phyloP scores from a whole-genome alignment of 441 rosid species.

The Pelargonium cotyledonis region DNA sequence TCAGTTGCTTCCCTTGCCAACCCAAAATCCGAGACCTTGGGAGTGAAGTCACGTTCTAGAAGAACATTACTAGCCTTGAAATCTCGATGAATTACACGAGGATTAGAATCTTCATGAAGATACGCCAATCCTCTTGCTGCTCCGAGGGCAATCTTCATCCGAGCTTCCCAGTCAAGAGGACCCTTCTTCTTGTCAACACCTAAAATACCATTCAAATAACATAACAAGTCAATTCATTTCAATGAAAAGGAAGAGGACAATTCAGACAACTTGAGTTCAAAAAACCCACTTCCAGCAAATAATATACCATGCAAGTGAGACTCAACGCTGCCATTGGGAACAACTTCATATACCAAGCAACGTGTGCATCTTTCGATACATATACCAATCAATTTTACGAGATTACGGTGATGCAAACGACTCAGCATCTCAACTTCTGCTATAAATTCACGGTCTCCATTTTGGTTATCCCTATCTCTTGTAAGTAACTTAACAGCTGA shows the following conservation, averaged over 20 bases:
- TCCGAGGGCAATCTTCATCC: slow-evolving; percentile 87
- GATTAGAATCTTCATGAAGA: slow-evolving; percentile 93
- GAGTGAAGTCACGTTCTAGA: slow-evolving; percentile 79
- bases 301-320: slow-evolving; percentile 82
- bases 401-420: slow-evolving; percentile 89
- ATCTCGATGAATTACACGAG: slow-evolving; percentile 89
- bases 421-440: slow-evolving; percentile 98
- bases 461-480: slow-evolving; percentile 77
- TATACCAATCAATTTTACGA: slow-evolving; percentile 86
- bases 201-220: slow-evolving; percentile 17
- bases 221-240: background rate
- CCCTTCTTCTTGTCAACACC: slow-evolving; percentile 65
- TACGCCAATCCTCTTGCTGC: slow-evolving; percentile 88
- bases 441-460: slow-evolving; percentile 82
- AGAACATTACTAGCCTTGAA: slow-evolving; percentile 91
- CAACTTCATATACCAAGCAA: slow-evolving; percentile 83
- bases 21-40: slow-evolving; percentile 93
- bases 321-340: slow-evolving; percentile 93
- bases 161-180: slow-evolving; percentile 76
- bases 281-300: background rate
- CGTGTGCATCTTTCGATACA: slow-evolving; percentile 78
- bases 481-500: slow-evolving; percentile 74
- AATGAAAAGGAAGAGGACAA: too few relatives aligned
- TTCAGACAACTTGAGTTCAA: too few relatives aligned
- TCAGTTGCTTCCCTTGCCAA: slow-evolving; percentile 86